These are phyloP conservation scores for Colletotrichum horii DNA, from an alignment of 2,329 filamentous ascomycete species.

Conservation along the genomic window DNA sequence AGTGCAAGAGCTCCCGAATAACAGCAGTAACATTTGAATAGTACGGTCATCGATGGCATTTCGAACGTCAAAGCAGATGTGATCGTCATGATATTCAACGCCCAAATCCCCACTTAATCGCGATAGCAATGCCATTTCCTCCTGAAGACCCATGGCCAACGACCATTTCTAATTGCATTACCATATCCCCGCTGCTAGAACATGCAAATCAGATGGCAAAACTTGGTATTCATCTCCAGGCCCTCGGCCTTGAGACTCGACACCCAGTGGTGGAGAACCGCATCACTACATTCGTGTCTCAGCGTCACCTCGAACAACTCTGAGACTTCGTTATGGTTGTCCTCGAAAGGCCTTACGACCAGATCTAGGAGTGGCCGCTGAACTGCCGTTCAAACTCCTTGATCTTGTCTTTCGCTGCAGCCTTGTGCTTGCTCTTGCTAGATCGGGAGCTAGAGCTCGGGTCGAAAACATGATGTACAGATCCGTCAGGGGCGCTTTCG, in stretches of 20 bases:
- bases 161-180: neutral
- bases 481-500: neutral
- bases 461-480: neutral
- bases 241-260: rapidly evolving
- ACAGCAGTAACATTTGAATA: rapidly evolving
- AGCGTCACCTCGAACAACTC: rapidly evolving
- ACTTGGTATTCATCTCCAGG: neutral
- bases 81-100: neutral
- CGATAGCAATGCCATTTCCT: neutral
- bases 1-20: no score
- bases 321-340: neutral
- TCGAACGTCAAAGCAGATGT: neutral
- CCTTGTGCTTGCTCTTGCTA: rapidly evolving
- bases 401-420: neutral
- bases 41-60: neutral
- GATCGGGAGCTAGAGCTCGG: neutral
- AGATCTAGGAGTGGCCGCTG: rapidly evolving
- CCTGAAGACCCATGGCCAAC: neutral
- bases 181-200: rapidly evolving
- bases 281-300: neutral
- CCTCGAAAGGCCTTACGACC: rapidly evolving
- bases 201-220: neutral
- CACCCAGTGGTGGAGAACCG: rapidly evolving
- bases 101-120: no score
- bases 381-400: neutral